phyloP scores from a whole-genome alignment of 2,329 filamentous ascomycete genomes.

The Colletotrichum camelliae region DNA sequence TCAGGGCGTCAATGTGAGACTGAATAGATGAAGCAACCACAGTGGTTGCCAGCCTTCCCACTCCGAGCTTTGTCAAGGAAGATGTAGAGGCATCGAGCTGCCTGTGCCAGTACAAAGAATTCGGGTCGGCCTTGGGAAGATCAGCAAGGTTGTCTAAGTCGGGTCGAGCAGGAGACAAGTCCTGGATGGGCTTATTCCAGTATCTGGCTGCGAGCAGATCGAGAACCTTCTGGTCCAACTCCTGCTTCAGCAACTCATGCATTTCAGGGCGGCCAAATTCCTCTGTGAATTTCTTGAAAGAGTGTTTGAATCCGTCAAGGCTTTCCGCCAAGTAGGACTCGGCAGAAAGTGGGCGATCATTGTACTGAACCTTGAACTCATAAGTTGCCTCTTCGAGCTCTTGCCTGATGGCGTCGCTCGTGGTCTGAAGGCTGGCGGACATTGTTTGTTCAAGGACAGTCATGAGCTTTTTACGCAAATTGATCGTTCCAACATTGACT shows the following conservation, averaged over 20 bases:
- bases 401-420: slow-evolving; percentile 89
- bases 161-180: slow-evolving; percentile 69
- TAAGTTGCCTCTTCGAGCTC: slow-evolving; percentile 97
- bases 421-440: slow-evolving; percentile 88
- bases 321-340: slow-evolving; percentile 97
- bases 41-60: slow-evolving; percentile 89
- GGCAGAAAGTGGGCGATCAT: slow-evolving; percentile 90
- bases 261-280: slow-evolving; percentile 90
- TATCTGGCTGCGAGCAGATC: slow-evolving; percentile 92
- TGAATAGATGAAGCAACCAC: slow-evolving; percentile 91
- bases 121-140: slow-evolving; percentile 83
- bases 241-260: slow-evolving; percentile 85
- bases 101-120: slow-evolving; percentile 89
- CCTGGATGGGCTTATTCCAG: slow-evolving; percentile 95
- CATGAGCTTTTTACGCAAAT: slow-evolving; percentile 94
- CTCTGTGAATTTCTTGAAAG: slow-evolving; percentile 93
- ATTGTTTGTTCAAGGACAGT: slow-evolving; percentile 95
- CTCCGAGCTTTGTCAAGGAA: slow-evolving; percentile 89
- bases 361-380: slow-evolving; percentile 99
- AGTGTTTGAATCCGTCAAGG: slow-evolving; percentile 95
- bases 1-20: slow-evolving; percentile 78
- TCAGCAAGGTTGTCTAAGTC: slow-evolving; percentile 78
- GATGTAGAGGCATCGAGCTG: slow-evolving; percentile 93
- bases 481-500: slow-evolving; percentile 82
- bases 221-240: slow-evolving; percentile 92